Base-by-base conservation (phyloP, 805 yeast genomes). In the Metschnikowia gruessii region DNA sequence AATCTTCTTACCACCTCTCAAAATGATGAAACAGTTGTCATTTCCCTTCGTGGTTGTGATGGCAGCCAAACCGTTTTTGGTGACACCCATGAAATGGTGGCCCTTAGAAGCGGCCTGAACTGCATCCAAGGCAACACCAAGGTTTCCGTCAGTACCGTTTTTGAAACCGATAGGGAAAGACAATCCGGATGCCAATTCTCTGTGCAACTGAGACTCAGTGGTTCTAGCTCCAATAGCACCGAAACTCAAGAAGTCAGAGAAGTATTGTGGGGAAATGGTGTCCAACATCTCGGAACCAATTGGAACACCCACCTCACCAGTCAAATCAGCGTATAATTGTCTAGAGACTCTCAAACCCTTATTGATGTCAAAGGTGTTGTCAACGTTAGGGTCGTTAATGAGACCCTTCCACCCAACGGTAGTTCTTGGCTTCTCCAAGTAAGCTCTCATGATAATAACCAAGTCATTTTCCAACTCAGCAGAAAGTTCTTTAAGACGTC, bases 191-290 rank as follows among this genome's bases (percentile, higher is more conserved):
- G 98, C 96, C 57, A 92, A 79, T 69, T 92, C 99, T 68, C 99
- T 84, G 69, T 92, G 99, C 45, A 92, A 80, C 74, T 92, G 99
- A 33, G 97, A 90, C 74, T 92, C 99, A 33, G 99, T 92, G 38
- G 99, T 92, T 77, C 99, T 85, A 33, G 99, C 99, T 61, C 99
- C 99, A 66, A 92, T 91, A 40, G 99, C 99, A 61, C 99, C 99
- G 44, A 94, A 81, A 21, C 96, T 87, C 78, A 92, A 85, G 57
- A 92, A 80, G 68, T 92, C 99, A 42, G 94, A 81, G 60, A 92
- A 77, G 72, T 86, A 92, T 75, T 92, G 97, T 1, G 99, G 99
- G 13, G 97, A 89, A 53, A 94, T 92, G 22, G 98, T 92, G 69
- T 92, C 99, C 64, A 92, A 80, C 97, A 92, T 92, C 72, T 92